Evolutionary conservation across 78 protist species (phyloP), one percentile per base, ranked within the genome.

Genomic region (Anaeramoeba flamelloides): DNA sequence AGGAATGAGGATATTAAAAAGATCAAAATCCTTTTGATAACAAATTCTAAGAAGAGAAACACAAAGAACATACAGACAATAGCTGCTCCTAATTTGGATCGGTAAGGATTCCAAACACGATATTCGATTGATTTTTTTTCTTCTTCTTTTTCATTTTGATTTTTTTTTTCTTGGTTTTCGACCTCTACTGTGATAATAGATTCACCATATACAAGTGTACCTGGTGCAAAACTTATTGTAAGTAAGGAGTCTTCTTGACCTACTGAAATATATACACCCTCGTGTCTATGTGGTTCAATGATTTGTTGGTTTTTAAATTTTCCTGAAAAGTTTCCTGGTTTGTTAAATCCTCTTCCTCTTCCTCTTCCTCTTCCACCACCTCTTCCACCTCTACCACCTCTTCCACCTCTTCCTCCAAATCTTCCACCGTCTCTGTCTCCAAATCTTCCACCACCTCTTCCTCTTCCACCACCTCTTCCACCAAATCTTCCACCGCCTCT

Each of bases 41-140:
- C n/a, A n/a, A n/a, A n/a, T n/a, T n/a, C n/a, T n/a, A n/a, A n/a
- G n/a, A n/a, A n/a, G n/a, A n/a, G n/a, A n/a, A n/a, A n/a, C n/a
- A n/a, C n/a, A n/a, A n/a, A n/a, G n/a, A n/a, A n/a, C n/a, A n/a
- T n/a, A n/a, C n/a, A n/a, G n/a, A n/a, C n/a, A 39, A 96, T 77
- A 53, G 98, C 98, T 1, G 99, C 96, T 75, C 95, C 99, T 32
- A 98, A 77, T 94, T 98, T 98, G n/a, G 98, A 93, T 39, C 99
- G 87, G 98, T 92, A 97, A 30, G 99, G 99, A 82, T 97, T 96
- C 99, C 99, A 98, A 33, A 96, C 92, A 69, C 99, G 92, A 92
- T 98, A 98, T 90, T 98, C 99, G 78, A 87, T 86, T 92, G 95
- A 93, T 39, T 81, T 90, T 12, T 79, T 90, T 3, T 8, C 87